These are phyloP conservation scores for Phytophthora palmivora DNA, from an alignment of 352 stramenopile genomes.

Conservation along the genomic window DNA sequence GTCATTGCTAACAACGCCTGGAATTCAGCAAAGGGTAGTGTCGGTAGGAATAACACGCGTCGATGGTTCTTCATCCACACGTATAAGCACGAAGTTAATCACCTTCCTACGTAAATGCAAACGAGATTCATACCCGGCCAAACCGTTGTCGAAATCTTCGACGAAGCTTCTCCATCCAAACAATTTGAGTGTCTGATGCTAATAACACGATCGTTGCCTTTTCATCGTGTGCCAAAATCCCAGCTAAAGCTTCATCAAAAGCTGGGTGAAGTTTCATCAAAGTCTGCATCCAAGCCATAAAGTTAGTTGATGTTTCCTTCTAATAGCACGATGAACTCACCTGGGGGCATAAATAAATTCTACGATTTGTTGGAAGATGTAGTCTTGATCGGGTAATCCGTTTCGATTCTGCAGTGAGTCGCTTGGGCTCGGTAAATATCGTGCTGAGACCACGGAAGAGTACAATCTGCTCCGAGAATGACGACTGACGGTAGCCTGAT, in stretches of 20 bases:
- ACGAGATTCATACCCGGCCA: conserved; percentile 30
- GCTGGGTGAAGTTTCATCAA: conserved; percentile 72
- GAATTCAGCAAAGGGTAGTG: conserved; percentile 64
- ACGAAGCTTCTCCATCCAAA: conserved; percentile 64
- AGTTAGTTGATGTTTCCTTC: background rate
- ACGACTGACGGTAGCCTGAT: conserved; percentile 37
- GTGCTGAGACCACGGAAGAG: conserved; percentile 73
- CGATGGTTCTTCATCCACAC: conserved; percentile 25
- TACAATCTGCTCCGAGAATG: conserved; percentile 77
- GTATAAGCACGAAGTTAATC: background rate
- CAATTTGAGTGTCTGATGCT: conserved; percentile 48
- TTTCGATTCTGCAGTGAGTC: conserved; percentile 16
- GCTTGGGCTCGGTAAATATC: conserved; percentile 50
- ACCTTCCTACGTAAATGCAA: background rate
- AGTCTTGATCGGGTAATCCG: conserved; percentile 43
- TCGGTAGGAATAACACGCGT: conserved; percentile 66
- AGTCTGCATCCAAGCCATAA: conserved; percentile 38
- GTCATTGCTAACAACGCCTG: conserved; percentile 56
- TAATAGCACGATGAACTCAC: conserved; percentile 20
- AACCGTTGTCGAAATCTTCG: conserved; percentile 48
- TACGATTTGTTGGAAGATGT: conserved; percentile 47
- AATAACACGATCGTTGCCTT: conserved; percentile 53
- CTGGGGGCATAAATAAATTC: conserved; percentile 66
- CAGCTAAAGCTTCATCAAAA: conserved; percentile 54
- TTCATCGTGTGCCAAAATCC: conserved; percentile 49